These are phyloP conservation scores for Pythium biforme DNA, from an alignment of 352 stramenopile genomes.

Conservation along the genomic window DNA sequence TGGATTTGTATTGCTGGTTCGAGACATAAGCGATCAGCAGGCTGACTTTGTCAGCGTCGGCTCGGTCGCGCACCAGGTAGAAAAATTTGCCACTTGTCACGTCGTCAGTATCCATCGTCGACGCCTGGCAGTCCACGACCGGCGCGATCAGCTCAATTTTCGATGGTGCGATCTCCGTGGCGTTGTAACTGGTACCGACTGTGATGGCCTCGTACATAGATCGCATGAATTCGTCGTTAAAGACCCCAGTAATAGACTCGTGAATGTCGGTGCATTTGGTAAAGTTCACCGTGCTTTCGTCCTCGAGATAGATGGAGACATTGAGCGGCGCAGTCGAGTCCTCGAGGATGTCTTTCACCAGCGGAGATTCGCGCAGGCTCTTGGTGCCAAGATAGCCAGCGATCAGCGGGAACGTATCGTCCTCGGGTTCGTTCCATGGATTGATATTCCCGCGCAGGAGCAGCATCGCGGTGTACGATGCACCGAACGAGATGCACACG, in stretches of 20 bases:
- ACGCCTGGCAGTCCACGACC: conserved; percentile 12
- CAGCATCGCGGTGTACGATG: conserved; percentile 7
- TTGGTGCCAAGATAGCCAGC: conserved; percentile 25
- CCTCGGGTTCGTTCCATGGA: background rate
- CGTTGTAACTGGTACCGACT: conserved; percentile 1
- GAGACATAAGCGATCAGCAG: conserved; percentile 17
- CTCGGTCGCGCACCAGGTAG: background rate
- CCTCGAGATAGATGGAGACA: conserved; percentile 1
- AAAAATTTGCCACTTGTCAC: conserved; percentile 10
- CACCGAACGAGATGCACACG: conserved; percentile 12
- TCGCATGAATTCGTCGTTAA: conserved; percentile 5
- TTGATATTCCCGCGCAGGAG: conserved; percentile 19
- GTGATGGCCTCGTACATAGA: conserved; percentile 9
- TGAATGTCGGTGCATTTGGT: background rate
- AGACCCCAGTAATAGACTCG: background rate
- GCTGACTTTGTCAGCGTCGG: background rate
- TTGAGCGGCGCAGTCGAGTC: conserved; percentile 12
- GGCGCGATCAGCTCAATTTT: conserved; percentile 16
- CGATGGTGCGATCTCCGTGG: background rate
- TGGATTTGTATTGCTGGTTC: conserved; percentile 19
- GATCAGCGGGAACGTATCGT: conserved; percentile 26
- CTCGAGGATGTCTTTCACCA: conserved; percentile 29
- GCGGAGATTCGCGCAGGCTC: conserved; percentile 32
- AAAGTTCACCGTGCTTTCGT: background rate
- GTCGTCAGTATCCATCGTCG: background rate